Evolutionary conservation across 768 basidiomycete species (phyloP).

Genomic region (Naganishia vishniacii): DNA sequence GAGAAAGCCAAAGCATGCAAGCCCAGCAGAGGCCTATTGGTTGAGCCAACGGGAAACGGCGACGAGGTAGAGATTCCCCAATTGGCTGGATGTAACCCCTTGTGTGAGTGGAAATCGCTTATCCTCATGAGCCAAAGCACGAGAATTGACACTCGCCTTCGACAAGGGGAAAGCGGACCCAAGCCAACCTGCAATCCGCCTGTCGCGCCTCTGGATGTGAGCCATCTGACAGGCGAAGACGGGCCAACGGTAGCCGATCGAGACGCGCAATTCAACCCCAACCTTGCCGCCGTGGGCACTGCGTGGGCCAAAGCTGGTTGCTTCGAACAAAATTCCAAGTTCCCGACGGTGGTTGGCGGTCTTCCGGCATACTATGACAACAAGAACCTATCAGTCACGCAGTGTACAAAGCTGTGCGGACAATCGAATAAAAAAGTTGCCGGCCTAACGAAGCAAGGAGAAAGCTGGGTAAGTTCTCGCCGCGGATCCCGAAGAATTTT

Average conservation of each 20-base stretch:
- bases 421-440: constrained; percentile 30
- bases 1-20: constrained; percentile 27
- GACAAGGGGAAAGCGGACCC: constrained; percentile 33
- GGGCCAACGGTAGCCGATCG: constrained; percentile 31
- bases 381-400: constrained; percentile 25
- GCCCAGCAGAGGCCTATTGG: constrained; percentile 33
- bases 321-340: constrained; percentile 21
- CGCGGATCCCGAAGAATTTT: not conserved
- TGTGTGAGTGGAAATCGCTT: constrained; percentile 16
- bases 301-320: constrained; percentile 37
- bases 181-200: constrained; percentile 41
- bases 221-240: constrained; percentile 31
- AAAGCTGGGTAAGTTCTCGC: not conserved
- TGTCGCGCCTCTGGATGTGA: constrained; percentile 31
- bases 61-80: constrained; percentile 33
- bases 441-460: constrained; percentile 18
- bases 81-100: constrained; percentile 42
- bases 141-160: too few species aligned
- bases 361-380: constrained; percentile 30
- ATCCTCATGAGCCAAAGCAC: too few species aligned
- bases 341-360: constrained; percentile 6
- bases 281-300: constrained; percentile 29
- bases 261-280: constrained; percentile 25
- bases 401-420: constrained; percentile 30
- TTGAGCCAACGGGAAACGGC: constrained; percentile 29